Conservation (phyloP, 2,329 filamentous ascomycete species). For the Colletotrichum tropicicola region DNA sequence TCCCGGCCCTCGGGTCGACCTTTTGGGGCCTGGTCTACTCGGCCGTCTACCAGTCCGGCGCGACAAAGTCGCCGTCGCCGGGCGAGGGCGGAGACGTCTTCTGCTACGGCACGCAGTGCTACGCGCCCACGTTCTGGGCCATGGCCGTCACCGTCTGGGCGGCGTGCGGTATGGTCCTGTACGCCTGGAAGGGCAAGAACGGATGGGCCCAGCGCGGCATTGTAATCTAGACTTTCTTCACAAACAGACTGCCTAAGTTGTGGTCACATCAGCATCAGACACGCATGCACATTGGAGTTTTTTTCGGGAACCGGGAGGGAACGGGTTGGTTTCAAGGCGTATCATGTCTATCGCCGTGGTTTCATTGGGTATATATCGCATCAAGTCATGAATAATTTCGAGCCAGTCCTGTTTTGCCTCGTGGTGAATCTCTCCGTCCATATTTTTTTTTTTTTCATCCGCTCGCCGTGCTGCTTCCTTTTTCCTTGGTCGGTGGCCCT, state of each 20-base stretch:
- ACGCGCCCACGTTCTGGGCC: constrained; percentile 84
- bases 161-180: constrained; percentile 75
- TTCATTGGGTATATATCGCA: constrained; percentile 28
- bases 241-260: too few species aligned
- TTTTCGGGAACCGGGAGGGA: background rate
- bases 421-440: background rate
- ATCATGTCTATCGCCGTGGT: constrained; percentile 7
- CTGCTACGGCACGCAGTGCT: constrained; percentile 86
- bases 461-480: background rate
- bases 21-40: constrained; percentile 94
- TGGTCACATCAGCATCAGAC: too few species aligned
- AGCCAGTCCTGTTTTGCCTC: constrained; percentile 26
- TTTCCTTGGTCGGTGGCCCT: too few species aligned
- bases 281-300: constrained; percentile 21
- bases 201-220: constrained; percentile 84
- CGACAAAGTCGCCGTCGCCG: constrained; percentile 49
- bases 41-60: constrained; percentile 77
- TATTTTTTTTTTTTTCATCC: background rate
- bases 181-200: constrained; percentile 81
- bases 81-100: constrained; percentile 61
- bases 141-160: constrained; percentile 84
- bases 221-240: constrained; percentile 55
- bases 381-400: constrained; percentile 20
- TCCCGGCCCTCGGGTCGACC: constrained; percentile 86
- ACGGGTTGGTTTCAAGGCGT: background rate